Evolutionary conservation across 139 green algal species (phyloP).

Genomic region (Pseudopediastrum boryanum): DNA sequence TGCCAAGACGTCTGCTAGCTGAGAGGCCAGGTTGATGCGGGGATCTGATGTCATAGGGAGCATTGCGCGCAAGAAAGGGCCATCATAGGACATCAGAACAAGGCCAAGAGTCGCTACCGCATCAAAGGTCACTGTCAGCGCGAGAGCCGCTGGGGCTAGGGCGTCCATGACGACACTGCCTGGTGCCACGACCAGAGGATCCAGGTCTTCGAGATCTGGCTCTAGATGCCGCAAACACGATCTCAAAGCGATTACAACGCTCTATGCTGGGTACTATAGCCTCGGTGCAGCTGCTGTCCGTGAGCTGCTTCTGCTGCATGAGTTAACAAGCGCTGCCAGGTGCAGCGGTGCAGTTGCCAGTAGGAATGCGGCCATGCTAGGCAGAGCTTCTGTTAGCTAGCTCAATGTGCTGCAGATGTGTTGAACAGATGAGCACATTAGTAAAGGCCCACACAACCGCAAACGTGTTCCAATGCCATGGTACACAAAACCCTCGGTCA

Average conservation of each 20-base stretch:
- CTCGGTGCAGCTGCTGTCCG: neutral
- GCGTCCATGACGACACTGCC: constrained; percentile 35
- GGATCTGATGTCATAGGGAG: constrained; percentile 10
- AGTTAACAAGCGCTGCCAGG: constrained; percentile 3
- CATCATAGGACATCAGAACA: constrained; percentile 15
- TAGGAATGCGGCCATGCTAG: too few relatives aligned
- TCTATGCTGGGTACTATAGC: neutral
- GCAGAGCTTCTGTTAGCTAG: neutral
- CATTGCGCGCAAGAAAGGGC: constrained; percentile 5
- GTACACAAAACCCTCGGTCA: too few relatives aligned
- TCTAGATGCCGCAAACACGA: neutral
- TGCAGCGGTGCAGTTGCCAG: too few relatives aligned
- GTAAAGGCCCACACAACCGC: neutral
- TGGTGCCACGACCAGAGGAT: neutral
- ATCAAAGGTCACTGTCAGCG: constrained; percentile 20
- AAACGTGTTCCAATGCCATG: neutral
- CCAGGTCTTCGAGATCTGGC: neutral
- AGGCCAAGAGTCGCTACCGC: constrained; percentile 13
- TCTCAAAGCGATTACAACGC: neutral
- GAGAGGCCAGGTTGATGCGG: constrained; percentile 10
- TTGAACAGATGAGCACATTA: too few relatives aligned
- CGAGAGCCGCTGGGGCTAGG: constrained; percentile 18
- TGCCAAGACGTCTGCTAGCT: constrained; percentile 12
- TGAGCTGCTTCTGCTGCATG: constrained; percentile 8
- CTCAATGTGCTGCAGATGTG: neutral